These are phyloP conservation scores for Fibroporia radiculosa DNA, from an alignment of 768 basidiomycete genomes.

Conservation along the genomic window DNA sequence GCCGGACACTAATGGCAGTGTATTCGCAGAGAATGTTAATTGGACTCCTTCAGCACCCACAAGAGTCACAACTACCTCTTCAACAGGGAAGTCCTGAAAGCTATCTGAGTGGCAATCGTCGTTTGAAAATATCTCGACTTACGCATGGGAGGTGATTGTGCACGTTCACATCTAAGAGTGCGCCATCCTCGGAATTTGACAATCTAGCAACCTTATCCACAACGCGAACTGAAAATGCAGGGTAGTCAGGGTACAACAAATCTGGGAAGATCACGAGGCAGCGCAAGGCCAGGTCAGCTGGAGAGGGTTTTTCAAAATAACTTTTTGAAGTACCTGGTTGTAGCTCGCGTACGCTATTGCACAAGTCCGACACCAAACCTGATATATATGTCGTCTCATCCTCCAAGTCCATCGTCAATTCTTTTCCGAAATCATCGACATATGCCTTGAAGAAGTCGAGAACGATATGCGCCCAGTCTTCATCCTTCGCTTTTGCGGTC, in stretches of 20 bases:
- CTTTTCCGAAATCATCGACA: slow-evolving; percentile 44
- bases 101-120: too few species aligned
- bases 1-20: slow-evolving; percentile 47
- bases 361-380: slow-evolving; percentile 41
- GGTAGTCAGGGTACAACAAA: slow-evolving; percentile 59
- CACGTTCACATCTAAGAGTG: slow-evolving; percentile 49
- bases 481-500: slow-evolving; percentile 51
- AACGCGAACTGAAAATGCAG: slow-evolving; percentile 50
- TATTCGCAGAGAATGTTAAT: slow-evolving; percentile 43
- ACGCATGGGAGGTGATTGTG: slow-evolving; percentile 73
- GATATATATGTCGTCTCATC: slow-evolving; percentile 46
- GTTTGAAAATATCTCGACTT: slow-evolving; percentile 27
- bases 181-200: slow-evolving; percentile 60
- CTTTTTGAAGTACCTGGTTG: slow-evolving; percentile 45
- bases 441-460: slow-evolving; percentile 71
- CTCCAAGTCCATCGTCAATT: slow-evolving; percentile 45
- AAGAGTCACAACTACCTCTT: slow-evolving; percentile 55
- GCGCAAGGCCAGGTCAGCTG: too few species aligned
- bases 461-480: slow-evolving; percentile 75
- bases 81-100: slow-evolving; percentile 48
- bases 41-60: slow-evolving; percentile 56
- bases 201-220: slow-evolving; percentile 34
- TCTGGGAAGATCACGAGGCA: slow-evolving; percentile 34
- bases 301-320: too few species aligned
- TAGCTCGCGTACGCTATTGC: slow-evolving; percentile 39